Evolutionary conservation across 805 yeast species (phyloP), one percentile per base, ranked within the genome.

Genomic region (Nakazawaea wickerhamii): DNA sequence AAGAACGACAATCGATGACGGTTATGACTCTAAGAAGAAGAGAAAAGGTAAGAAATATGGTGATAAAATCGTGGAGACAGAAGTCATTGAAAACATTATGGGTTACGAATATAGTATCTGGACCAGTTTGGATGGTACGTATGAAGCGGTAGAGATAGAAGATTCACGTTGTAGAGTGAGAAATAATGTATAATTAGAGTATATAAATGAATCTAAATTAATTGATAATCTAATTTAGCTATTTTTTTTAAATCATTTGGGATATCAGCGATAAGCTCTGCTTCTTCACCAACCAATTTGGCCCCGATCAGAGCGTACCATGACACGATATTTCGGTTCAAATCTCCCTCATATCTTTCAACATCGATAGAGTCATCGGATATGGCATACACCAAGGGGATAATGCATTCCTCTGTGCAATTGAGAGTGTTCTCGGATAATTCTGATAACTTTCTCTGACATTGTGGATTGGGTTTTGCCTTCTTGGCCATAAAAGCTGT

Each of bases 61-160:
- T 11, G 63, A 63, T 40, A 67, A 64, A 32, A 58, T 70, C 11
- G 68, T 73, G 11, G 74, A 79, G 53, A 64, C 74, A 53, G 60
- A 79, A 48, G 78, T 81, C 11, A 75, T 87, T 28, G 86, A 83
- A 42, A 73, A 83, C 49, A 86, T 93, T 34, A 66, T 75, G 63
- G 82, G 75, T 2, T 65, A 79, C 54, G 85, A 81, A 52, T 79
- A 87, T 57, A 72, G 79, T 41, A 81, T 86, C 6, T 66, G 72
- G 55, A 91, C 95, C 2, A 84, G 86, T 51, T 65, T 87, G 50
- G 96, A 90, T 59, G 99, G 99, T 36, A 83, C 87, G 3, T 93
- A 93, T 57, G 96, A 90, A 61, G 97, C 97, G 5, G 75, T 88
- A 34, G 89, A 83, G 55, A 78, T 93, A n/a, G 77, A 77, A 35